Conservation (phyloP, 106 monocot species). For the Dendrobium catenatum region DNA sequence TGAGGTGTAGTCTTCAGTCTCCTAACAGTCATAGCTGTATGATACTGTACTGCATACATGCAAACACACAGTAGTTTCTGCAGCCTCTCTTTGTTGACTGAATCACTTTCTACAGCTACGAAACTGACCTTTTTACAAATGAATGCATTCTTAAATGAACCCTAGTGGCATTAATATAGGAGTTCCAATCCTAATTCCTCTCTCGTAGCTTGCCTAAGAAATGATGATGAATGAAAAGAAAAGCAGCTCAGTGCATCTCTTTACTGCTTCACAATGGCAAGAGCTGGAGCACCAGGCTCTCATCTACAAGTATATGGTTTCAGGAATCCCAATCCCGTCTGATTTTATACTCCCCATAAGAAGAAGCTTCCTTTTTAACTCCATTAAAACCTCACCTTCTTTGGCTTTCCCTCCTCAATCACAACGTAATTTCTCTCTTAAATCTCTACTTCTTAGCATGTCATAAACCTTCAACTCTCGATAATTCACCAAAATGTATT, state of each 20-base stretch:
- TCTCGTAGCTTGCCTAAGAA: background rate
- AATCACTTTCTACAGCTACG: constrained; percentile 40
- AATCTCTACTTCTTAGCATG: background rate
- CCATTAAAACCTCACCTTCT: constrained; percentile 6
- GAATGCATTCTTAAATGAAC: background rate
- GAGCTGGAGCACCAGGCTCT: constrained; percentile 93
- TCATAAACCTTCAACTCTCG: background rate
- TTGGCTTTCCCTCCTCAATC: constrained; percentile 35
- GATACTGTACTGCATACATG: constrained; percentile 19
- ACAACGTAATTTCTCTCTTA: constrained; percentile 31
- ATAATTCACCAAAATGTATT: no score
- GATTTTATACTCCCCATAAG: constrained; percentile 73
- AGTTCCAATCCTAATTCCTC: background rate
- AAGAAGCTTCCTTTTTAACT: constrained; percentile 52
- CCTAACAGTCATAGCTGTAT: background rate
- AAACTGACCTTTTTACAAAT: background rate
- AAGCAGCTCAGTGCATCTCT: constrained; percentile 34
- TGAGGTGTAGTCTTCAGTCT: no score
- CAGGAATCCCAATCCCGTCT: constrained; percentile 77
- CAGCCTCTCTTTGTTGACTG: constrained; percentile 53
- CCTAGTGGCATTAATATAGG: background rate
- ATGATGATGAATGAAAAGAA: no score
- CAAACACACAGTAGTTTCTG: constrained; percentile 69
- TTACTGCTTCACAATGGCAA: constrained; percentile 89
- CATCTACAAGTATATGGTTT: constrained; percentile 92